Conservation (phyloP, 176 grass and related monocot genomes). For the Dendrocalamus sinicus region DNA sequence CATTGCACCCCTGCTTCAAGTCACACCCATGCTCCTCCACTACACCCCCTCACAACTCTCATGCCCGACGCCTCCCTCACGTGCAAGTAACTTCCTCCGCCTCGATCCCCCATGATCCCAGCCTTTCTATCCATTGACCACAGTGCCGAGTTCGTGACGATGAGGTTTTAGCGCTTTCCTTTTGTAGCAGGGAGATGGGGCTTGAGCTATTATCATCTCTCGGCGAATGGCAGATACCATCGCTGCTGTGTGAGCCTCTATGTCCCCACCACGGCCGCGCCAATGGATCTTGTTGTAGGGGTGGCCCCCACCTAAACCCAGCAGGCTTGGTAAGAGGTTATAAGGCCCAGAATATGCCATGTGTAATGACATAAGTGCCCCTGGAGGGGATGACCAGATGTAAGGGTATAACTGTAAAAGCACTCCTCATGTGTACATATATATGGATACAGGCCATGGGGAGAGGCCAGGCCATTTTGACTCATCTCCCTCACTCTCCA, state of each 20-base stretch:
- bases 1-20: constrained; percentile 32
- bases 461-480: too few relatives aligned
- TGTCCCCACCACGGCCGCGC: not conserved
- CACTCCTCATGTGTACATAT: too few relatives aligned
- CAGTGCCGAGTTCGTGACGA: not conserved
- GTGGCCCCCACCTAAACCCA: too few relatives aligned
- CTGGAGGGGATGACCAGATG: too few relatives aligned
- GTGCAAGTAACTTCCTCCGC: not conserved
- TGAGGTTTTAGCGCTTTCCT: not conserved
- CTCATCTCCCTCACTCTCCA: too few relatives aligned
- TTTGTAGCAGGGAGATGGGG: not conserved
- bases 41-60: constrained; percentile 38
- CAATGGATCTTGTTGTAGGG: too few relatives aligned
- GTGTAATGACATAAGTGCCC: too few relatives aligned
- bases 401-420: too few relatives aligned
- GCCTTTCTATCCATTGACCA: not conserved
- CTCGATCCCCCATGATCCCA: not conserved
- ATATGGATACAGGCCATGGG: too few relatives aligned
- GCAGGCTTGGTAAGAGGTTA: too few relatives aligned
- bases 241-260: not conserved
- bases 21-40: not conserved
- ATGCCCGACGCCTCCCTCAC: not conserved
- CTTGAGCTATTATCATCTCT: not conserved
- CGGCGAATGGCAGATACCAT: not conserved
- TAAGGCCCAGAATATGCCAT: too few relatives aligned